Percentiles rank a stretch among this genome's conserved stretches.
Evolutionary conservation across 495 filamentous ascomycete species (phyloP).

Genomic region (Amorphotheca resinae): DNA sequence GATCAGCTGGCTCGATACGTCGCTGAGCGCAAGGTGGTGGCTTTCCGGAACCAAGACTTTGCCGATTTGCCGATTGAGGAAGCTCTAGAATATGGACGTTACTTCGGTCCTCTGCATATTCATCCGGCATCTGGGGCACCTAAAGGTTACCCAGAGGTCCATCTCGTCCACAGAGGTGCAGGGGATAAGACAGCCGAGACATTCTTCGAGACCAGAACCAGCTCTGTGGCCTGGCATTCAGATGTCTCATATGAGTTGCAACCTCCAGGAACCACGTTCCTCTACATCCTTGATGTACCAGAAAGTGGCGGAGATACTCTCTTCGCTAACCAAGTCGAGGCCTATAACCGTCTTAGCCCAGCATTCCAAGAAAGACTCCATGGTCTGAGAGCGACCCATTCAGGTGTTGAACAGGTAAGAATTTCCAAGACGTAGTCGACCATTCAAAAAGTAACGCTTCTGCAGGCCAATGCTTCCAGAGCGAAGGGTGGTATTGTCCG

Average conservation of each 20-base stretch:
- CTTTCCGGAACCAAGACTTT: conserved; percentile 70
- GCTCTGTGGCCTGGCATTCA: conserved; percentile 66
- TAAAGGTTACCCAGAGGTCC: conserved; percentile 57
- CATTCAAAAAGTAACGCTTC: not conserved
- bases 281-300: conserved; percentile 70
- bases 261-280: conserved; percentile 75
- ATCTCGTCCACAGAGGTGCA: conserved; percentile 64
- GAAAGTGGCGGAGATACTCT: conserved; percentile 66
- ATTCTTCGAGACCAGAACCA: conserved; percentile 52
- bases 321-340: conserved; percentile 60
- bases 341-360: conserved; percentile 65
- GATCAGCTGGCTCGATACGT: conserved; percentile 72
- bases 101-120: conserved; percentile 78
- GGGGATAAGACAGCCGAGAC: conserved; percentile 43
- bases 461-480: conserved; percentile 27
- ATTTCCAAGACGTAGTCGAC: not conserved
- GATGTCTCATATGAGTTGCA: conserved; percentile 76
- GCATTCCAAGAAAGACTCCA: conserved; percentile 60
- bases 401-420: conserved; percentile 55
- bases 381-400: conserved; percentile 66
- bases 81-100: conserved; percentile 56
- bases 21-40: conserved; percentile 68
- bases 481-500: conserved; percentile 48
- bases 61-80: conserved; percentile 58
- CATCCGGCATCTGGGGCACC: conserved; percentile 68